A percentile compares a stretch with the other conserved stretches of the same genome.
These are phyloP conservation scores for Melanogaster broomeanus DNA, from an alignment of 768 basidiomycete genomes.

Conservation along the genomic window DNA sequence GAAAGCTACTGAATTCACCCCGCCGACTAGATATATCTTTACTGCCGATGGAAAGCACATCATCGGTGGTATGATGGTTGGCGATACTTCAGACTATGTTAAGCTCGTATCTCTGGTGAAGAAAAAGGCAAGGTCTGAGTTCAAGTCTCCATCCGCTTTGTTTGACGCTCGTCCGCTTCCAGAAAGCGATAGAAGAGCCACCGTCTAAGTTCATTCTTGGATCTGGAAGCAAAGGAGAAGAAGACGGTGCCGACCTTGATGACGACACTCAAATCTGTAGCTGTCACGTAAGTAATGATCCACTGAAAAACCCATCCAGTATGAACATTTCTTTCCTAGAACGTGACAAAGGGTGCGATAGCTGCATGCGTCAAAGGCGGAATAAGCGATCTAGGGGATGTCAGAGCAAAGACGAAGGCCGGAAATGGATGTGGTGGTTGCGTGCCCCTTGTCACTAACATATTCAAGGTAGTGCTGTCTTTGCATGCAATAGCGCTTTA, in stretches of 20 bases:
- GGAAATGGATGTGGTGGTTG: constrained; percentile 78
- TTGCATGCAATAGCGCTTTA: not conserved
- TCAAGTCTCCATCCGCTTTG: not conserved
- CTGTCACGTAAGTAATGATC: constrained; percentile 49
- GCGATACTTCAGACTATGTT: constrained; percentile 65
- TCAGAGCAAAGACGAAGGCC: constrained; percentile 69
- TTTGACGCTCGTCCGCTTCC: not conserved
- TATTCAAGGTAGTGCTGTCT: constrained; percentile 34
- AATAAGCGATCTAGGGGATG: constrained; percentile 45
- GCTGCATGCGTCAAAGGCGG: constrained; percentile 52
- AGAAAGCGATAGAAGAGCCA: constrained; percentile 67
- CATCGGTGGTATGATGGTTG: constrained; percentile 82
- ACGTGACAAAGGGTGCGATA: constrained; percentile 63
- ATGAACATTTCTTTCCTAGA: constrained; percentile 33
- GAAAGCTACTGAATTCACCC: not conserved
- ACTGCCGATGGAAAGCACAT: constrained; percentile 69
- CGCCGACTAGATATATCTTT: constrained; percentile 55
- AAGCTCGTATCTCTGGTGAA: constrained; percentile 71
- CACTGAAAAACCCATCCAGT: not conserved
- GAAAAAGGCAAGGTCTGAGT: constrained; percentile 50
- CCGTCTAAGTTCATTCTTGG: constrained; percentile 71
- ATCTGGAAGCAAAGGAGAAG: constrained; percentile 47
- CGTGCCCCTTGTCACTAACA: constrained; percentile 51
- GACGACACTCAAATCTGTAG: constrained; percentile 74
- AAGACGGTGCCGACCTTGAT: constrained; percentile 65